Percentiles rank a stretch among this genome's conserved stretches.
These are phyloP conservation scores for Pseudogymnoascus sp. DNA, from an alignment of 2,329 filamentous ascomycete species.

Conservation along the genomic window DNA sequence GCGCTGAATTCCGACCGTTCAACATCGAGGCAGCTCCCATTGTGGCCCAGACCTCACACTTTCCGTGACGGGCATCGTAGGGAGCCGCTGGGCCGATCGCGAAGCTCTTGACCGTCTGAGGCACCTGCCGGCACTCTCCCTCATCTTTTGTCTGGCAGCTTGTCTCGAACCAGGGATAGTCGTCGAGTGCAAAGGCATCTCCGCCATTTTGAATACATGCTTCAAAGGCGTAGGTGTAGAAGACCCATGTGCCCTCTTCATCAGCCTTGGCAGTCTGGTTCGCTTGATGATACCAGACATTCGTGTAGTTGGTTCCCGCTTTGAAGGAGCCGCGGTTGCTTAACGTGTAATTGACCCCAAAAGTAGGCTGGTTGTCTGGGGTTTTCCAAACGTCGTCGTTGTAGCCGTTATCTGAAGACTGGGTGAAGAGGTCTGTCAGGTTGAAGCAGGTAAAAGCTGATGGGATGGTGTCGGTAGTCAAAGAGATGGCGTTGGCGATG, in stretches of 20 bases:
- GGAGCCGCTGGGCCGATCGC: not conserved
- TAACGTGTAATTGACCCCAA: not conserved
- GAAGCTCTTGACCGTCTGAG: not conserved
- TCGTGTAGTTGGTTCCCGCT: not conserved
- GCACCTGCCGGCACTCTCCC: not conserved
- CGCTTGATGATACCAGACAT: not conserved
- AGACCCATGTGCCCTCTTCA: not conserved
- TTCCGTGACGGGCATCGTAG: not conserved
- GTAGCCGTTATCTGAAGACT: not conserved
- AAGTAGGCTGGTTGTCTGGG: not conserved
- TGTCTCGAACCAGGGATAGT: conserved; percentile 3
- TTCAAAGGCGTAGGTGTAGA: not conserved
- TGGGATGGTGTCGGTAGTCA: not conserved
- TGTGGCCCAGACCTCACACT: not conserved
- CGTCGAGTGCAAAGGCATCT: not conserved
- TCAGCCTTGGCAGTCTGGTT: not conserved
- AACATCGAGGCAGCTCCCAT: not conserved
- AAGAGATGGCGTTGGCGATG: not conserved
- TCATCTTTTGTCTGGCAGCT: not conserved
- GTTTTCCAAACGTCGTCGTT: not conserved
- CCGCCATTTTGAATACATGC: not conserved
- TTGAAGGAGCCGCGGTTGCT: not conserved
- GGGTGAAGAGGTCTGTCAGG: not conserved
- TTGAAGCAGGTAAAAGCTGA: not conserved
- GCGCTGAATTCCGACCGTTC: not conserved